Evolutionary conservation across 2,329 filamentous ascomycete species (phyloP).

Genomic region (Cyphellophora europaea): DNA sequence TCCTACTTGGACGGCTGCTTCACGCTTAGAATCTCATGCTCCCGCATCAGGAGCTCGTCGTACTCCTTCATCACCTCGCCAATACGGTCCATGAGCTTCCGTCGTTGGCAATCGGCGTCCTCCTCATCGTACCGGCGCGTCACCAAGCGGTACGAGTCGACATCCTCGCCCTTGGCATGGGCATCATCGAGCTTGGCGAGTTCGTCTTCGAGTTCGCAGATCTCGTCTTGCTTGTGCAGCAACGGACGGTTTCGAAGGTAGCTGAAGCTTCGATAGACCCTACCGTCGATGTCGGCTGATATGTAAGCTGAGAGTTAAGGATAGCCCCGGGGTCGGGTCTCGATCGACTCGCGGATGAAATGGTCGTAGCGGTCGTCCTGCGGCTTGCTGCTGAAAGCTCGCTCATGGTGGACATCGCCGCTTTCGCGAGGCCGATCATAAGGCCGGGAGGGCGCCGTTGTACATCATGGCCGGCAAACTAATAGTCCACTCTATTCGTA

Average conservation of each 20-base stretch:
- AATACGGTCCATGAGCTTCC: not conserved
- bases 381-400: too few species aligned
- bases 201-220: conserved; percentile 18
- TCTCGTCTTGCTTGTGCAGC: conserved; percentile 21
- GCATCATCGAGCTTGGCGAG: conserved; percentile 8
- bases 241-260: conserved; percentile 30
- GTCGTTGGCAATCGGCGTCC: not conserved
- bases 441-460: too few species aligned
- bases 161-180: not conserved
- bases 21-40: not conserved
- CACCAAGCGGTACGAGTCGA: not conserved
- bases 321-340: conserved; percentile 1
- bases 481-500: too few species aligned
- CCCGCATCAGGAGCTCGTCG: not conserved
- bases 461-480: too few species aligned
- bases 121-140: not conserved
- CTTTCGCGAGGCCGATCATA: too few species aligned
- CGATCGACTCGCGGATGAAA: too few species aligned
- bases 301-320: not conserved
- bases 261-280: conserved; percentile 31
- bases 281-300: not conserved
- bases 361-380: too few species aligned
- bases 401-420: too few species aligned
- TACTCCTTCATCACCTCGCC: not conserved
- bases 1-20: not conserved